phyloP scores from a whole-genome alignment of 305 asterid genomes.

The Solanum hybrid region DNA sequence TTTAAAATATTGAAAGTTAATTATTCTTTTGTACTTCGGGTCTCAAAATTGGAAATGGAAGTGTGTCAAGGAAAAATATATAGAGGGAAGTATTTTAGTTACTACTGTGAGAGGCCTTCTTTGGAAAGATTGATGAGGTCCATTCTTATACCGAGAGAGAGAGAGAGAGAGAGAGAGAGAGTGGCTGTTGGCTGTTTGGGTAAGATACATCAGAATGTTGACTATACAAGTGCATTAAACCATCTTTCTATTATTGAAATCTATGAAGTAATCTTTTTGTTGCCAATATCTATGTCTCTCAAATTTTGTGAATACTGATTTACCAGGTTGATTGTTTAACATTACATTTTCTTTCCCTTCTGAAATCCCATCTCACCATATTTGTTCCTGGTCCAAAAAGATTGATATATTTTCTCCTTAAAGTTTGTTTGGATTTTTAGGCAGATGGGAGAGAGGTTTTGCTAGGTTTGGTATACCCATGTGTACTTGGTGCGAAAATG shows the following conservation, averaged over 20 bases:
- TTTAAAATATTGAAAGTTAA: not conserved
- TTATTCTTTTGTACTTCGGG: not conserved
- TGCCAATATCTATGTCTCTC: not conserved
- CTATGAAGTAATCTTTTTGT: not conserved
- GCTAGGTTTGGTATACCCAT: constrained; percentile 79
- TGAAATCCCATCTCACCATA: not conserved
- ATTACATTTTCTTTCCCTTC: not conserved
- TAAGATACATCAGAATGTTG: not conserved
- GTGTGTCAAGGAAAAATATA: not conserved
- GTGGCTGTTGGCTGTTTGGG: not conserved
- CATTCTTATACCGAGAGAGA: not conserved
- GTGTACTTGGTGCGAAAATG: constrained; percentile 83
- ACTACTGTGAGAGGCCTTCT: not conserved
- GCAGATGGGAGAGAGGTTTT: constrained; percentile 88
- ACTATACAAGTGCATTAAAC: not conserved
- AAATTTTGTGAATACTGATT: not conserved
- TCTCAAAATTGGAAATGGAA: not conserved
- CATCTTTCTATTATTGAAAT: not conserved
- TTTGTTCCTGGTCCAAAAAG: not conserved
- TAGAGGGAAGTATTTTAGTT: not conserved
- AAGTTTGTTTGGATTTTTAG: constrained; percentile 32
- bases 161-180: not conserved
- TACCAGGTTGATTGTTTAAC: not conserved
- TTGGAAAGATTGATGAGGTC: not conserved
- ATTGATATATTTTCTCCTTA: not conserved